Base-by-base conservation (phyloP, 176 grass and related monocot species). In the Phragmites australis region DNA sequence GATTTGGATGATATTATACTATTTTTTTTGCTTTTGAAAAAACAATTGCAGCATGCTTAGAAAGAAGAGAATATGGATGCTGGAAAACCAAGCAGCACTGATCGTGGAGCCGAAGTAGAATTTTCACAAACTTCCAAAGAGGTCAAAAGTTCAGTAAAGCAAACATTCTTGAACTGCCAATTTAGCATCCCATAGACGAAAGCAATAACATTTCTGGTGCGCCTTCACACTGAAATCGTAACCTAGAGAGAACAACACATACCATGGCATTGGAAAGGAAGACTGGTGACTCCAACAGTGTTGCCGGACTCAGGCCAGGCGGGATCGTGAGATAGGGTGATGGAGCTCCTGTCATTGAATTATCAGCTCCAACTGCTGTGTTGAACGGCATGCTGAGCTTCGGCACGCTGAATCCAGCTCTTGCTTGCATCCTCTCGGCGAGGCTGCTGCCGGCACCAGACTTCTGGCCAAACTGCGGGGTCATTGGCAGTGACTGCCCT, bases 241-340 rank as follows among this genome's bases (percentile, higher is more conserved):
- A 46, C 2, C 15, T 72, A 46, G 21, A 40, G 21, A 40, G 60
- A 72, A 58, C 11, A 4, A 15, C 40, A 80, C 83, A 52, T 91
- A 94, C 92, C 92, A 89, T 78, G 53, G 80, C 73, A 74, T 91
- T 94, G n/a, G 92, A 91, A 54, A 94, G 72, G 84, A 94, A 94
- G 31, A 94, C 80, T 0, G 92, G 92, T 42, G 92, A 91, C 19
- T 94, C 92, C 61, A 94, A 48, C 57, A 94, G 69, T 6, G 86
- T 75, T 43, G 92, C 87, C 3, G 92, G 92, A 53, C 92, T 94
- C 23, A 94, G 81, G 66, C 92, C 92, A 30, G 92, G 72, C 3
- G 92, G 92, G 43, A 94, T 94, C 1, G 92, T 94, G 53, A 94
- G 72, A 54, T 90, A 90, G 6, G 91, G 91, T n/a, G 91, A 93